Conservation (phyloP, 306 rosid species). For the Leucaena leucocephala region DNA sequence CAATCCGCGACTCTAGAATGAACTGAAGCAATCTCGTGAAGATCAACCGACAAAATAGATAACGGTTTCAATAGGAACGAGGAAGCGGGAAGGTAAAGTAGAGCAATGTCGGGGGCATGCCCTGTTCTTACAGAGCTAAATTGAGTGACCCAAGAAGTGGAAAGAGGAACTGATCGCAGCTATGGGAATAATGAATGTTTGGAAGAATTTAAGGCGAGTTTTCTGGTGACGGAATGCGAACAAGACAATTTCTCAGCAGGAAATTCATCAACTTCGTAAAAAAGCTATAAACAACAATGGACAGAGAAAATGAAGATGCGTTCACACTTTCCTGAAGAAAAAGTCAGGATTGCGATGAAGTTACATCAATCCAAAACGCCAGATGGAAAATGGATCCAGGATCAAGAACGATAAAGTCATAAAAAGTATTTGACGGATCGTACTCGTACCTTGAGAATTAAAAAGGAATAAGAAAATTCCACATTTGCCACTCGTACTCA, state of each 20-base stretch:
- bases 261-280: neutral
- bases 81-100: constrained; percentile 1
- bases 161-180: neutral
- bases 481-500: neutral
- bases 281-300: neutral
- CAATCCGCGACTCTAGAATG: constrained; percentile 5
- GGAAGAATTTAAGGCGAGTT: constrained; percentile 35
- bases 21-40: constrained; percentile 33
- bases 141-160: neutral
- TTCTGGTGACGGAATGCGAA: neutral
- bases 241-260: neutral
- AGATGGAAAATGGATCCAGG: neutral
- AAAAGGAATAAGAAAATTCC: neutral
- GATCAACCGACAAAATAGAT: constrained; percentile 17
- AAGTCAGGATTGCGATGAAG: neutral
- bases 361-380: neutral
- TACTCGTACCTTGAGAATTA: neutral
- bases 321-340: neutral
- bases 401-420: neutral
- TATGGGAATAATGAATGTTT: constrained; percentile 16
- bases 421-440: neutral
- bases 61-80: constrained; percentile 16
- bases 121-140: neutral
- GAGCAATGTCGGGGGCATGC: neutral
- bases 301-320: neutral